Conservation (phyloP, 495 filamentous ascomycete genomes). For the Penicillium desertorum region DNA sequence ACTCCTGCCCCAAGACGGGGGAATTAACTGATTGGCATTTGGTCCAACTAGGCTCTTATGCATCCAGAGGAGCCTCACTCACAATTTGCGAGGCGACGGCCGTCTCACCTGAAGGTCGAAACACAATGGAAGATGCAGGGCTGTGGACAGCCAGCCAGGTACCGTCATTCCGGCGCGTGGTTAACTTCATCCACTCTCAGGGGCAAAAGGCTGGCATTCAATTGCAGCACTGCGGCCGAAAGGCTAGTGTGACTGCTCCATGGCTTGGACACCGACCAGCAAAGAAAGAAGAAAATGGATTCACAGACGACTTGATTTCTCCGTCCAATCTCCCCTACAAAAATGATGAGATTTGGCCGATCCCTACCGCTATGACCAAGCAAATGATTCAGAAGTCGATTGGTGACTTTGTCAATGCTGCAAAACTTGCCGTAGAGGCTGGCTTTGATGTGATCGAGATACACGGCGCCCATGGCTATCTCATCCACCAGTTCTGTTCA, state of each 20-base stretch:
- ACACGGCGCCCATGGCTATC: constrained; percentile 60
- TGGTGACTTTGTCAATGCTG: constrained; percentile 48
- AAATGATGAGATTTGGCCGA: constrained; percentile 19
- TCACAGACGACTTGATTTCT: constrained; percentile 27
- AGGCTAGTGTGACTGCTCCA: constrained; percentile 55
- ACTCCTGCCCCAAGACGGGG: constrained; percentile 51
- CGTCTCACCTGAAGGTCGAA: constrained; percentile 61
- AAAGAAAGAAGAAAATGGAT: constrained; percentile 15
- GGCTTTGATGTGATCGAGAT: constrained; percentile 55
- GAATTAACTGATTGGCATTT: constrained; percentile 55
- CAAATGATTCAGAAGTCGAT: constrained; percentile 55
- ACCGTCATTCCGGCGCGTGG: constrained; percentile 23
- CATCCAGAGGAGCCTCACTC: constrained; percentile 55
- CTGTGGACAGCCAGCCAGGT: constrained; percentile 28
- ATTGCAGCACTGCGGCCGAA: constrained; percentile 62
- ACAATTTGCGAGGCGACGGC: constrained; percentile 63
- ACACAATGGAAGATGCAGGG: constrained; percentile 61
- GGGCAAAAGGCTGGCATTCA: constrained; percentile 59
- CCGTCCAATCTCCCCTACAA: constrained; percentile 27
- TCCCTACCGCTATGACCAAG: constrained; percentile 29
- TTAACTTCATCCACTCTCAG: constrained; percentile 60
- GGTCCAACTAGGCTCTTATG: constrained; percentile 48
- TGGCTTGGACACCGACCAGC: constrained; percentile 36
- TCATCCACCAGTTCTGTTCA: constrained; percentile 59
- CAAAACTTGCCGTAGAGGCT: constrained; percentile 52